Base-by-base conservation (phyloP, 768 basidiomycete species). In the Trametopsis cervina region DNA sequence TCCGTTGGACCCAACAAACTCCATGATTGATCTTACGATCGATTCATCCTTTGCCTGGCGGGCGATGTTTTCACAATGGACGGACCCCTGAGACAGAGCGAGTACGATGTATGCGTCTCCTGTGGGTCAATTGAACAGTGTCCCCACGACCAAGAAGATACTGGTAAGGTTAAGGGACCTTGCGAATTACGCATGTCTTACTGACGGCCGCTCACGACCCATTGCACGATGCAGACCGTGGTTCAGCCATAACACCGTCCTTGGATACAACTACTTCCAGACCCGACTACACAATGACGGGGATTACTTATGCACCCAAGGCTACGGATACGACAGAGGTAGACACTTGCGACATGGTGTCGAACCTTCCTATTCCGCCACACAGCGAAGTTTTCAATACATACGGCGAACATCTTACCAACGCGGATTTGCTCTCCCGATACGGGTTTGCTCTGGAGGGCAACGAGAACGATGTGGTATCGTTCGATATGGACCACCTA, bases 381-480 rank as follows among this genome's bases (percentile, higher is more conserved):
- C 57, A 56, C 18, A 52, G 56, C 2, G 69, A 73, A 50, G 56
- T 73, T 0, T 74, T 64, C 62, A 75, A 75, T 58, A 66, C 69
- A 17, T 75, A 75, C 55, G 59, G 60, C 39, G 52, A 60, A 2
- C 58, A 63, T 7, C 54, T 70, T 2, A 50, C 63, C 5, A 74
- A 74, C 57, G 66, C 69, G 12, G 49, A 66, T 23, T 62, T 74
- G 4, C 55, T 70, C 18, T 61, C 55, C 18, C 60, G 65, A 7
- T 74, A 74, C 55, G 72, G 72, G 4, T 74, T 74, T 54, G 35
- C 57, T 25, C 60, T 73, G 27, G 70, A 71, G 15, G 69, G 61
- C 12, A 69, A 68, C 51, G 65, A 65, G 42, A 53, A 57, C 43
- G 69, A 72, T 40, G 24, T 50, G 20, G 48, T 63, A 11, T 52